Evolutionary conservation across 495 filamentous ascomycete genomes (phyloP).

Genomic region (Penicillium egyptiacum): DNA sequence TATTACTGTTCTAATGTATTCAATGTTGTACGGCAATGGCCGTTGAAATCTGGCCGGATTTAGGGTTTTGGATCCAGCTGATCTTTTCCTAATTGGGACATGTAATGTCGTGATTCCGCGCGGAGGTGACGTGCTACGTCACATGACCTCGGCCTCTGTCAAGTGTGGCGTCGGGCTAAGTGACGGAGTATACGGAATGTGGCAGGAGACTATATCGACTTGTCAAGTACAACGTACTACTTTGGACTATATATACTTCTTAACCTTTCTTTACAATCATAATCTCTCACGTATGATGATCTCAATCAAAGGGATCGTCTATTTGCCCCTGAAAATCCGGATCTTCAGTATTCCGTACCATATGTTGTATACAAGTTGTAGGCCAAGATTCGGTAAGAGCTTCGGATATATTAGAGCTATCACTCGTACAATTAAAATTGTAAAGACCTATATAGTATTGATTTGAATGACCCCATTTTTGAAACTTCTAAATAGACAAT

Average conservation of each 20-base stretch:
- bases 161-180: conserved; percentile 4
- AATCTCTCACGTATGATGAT: not conserved
- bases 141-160: conserved; percentile 16
- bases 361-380: not conserved
- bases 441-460: too few relatives aligned
- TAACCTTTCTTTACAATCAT: not conserved
- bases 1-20: not conserved
- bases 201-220: too few relatives aligned
- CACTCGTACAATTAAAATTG: too few relatives aligned
- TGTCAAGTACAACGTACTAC: too few relatives aligned
- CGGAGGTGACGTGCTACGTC: conserved; percentile 30
- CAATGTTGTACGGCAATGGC: too few relatives aligned
- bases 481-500: too few relatives aligned
- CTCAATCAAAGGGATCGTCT: conserved; percentile 1
- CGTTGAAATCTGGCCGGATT: too few relatives aligned
- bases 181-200: too few relatives aligned
- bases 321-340: conserved; percentile 32
- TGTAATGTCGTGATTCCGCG: conserved; percentile 25
- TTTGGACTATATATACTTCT: too few relatives aligned
- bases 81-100: conserved; percentile 9
- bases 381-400: not conserved
- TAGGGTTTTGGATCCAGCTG: conserved; percentile 1
- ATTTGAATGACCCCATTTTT: too few relatives aligned
- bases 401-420: too few relatives aligned
- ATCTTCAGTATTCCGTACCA: conserved; percentile 7